Percentiles rank a stretch among this genome's conserved stretches.
Conservation (phyloP, 805 yeast genomes). For the Torulaspora maleeae region DNA sequence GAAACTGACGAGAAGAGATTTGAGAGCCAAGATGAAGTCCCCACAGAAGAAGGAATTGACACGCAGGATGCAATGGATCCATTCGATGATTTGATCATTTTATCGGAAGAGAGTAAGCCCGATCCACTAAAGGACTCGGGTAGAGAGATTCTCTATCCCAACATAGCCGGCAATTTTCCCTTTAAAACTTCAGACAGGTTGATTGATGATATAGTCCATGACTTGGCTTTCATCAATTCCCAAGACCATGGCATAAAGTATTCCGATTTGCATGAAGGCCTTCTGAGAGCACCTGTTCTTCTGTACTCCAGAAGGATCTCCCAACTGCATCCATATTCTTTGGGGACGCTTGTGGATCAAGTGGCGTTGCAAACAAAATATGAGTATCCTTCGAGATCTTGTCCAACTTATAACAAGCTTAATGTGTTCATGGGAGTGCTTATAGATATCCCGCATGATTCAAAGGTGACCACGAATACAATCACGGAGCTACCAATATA, state of each 20-base stretch:
- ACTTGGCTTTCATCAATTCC: constrained; percentile 33
- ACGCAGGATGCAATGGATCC: constrained; percentile 16
- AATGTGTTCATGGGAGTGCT: constrained; percentile 32
- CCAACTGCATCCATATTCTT: constrained; percentile 18
- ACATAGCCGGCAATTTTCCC: constrained; percentile 19
- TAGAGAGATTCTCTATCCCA: constrained; percentile 25
- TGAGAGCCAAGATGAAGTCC: not conserved
- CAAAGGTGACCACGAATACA: constrained; percentile 13
- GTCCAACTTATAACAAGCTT: constrained; percentile 30
- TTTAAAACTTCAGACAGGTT: constrained; percentile 67
- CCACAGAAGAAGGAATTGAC: not conserved
- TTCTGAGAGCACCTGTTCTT: constrained; percentile 30
- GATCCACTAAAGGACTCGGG: constrained; percentile 15
- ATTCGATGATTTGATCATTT: too few species aligned
- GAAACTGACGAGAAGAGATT: not conserved
- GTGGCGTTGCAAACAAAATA: constrained; percentile 28
- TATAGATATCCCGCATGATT: constrained; percentile 19
- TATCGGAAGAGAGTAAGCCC: too few species aligned
- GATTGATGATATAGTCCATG: constrained; percentile 56
- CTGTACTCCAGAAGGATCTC: constrained; percentile 31
- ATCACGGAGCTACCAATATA: constrained; percentile 24
- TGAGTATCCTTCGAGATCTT: constrained; percentile 27
- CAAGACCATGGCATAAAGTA: constrained; percentile 10
- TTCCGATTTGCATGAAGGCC: constrained; percentile 22
- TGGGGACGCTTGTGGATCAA: constrained; percentile 32